A percentile compares a stretch with the other conserved stretches of the same genome.
These are phyloP conservation scores for Chaetomiaceae sp. DNA, from an alignment of 2,329 filamentous ascomycete genomes.

Conservation along the genomic window DNA sequence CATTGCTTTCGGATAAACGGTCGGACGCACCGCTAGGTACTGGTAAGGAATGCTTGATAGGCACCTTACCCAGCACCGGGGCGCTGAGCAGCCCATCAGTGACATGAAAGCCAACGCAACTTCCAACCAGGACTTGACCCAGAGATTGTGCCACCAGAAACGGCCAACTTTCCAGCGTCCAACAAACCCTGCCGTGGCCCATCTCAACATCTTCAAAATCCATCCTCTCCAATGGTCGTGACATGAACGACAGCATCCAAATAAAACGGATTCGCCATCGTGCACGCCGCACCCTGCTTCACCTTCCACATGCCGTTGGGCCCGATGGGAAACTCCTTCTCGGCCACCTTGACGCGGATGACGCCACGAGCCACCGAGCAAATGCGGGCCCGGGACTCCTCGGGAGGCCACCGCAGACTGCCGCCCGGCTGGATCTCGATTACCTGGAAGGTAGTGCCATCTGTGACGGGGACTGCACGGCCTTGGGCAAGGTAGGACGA, in stretches of 20 bases:
- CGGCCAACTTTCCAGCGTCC: too few species aligned
- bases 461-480: conserved; percentile 2
- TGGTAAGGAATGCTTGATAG: too few species aligned
- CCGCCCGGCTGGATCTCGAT: conserved; percentile 9
- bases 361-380: conserved; percentile 18
- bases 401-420: conserved; percentile 4
- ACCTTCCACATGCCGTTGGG: conserved; percentile 28
- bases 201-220: too few species aligned
- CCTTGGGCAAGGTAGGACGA: conserved; percentile 15
- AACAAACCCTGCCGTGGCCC: too few species aligned
- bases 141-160: too few species aligned
- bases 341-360: conserved; percentile 7
- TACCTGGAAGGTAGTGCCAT: conserved; percentile 10
- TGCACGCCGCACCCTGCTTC: conserved; percentile 17
- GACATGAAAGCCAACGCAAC: too few species aligned
- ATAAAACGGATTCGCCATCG: conserved; percentile 11
- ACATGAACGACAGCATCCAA: conserved; percentile 16
- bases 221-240: conserved; percentile 1
- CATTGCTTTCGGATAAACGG: too few species aligned
- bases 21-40: too few species aligned
- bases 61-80: too few species aligned
- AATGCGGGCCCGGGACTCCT: conserved; percentile 6
- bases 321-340: conserved; percentile 19
- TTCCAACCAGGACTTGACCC: too few species aligned
- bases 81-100: too few species aligned